These are phyloP conservation scores for Peniophora sp. DNA, from an alignment of 1,284 basidiomycete species.

Conservation along the genomic window DNA sequence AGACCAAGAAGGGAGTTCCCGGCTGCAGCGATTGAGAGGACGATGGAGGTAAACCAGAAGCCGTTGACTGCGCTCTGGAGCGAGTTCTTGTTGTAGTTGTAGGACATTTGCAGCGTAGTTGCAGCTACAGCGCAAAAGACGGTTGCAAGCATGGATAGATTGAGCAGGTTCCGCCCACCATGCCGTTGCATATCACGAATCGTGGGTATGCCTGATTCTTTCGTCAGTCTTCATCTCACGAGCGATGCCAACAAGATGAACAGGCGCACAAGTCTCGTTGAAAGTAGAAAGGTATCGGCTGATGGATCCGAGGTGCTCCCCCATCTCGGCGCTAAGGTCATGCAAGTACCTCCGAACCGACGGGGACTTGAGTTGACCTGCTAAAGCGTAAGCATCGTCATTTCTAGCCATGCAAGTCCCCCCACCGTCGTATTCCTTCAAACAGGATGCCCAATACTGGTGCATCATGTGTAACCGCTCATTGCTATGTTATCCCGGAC, in stretches of 20 bases:
- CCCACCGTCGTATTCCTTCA: constrained; percentile 52
- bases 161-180: constrained; percentile 58
- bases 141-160: constrained; percentile 66
- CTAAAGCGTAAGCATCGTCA: neutral
- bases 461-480: constrained; percentile 5
- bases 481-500: neutral
- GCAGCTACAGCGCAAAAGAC: constrained; percentile 74
- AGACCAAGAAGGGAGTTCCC: constrained; percentile 66
- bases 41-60: constrained; percentile 68
- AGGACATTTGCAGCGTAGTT: constrained; percentile 63
- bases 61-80: constrained; percentile 51
- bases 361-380: constrained; percentile 62
- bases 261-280: constrained; percentile 55
- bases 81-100: constrained; percentile 22
- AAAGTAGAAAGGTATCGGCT: constrained; percentile 57
- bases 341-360: constrained; percentile 67
- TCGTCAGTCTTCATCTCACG: constrained; percentile 1
- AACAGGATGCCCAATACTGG: constrained; percentile 64
- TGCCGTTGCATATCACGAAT: constrained; percentile 71
- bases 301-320: constrained; percentile 61
- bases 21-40: constrained; percentile 72
- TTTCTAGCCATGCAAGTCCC: neutral
- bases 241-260: constrained; percentile 1
- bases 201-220: constrained; percentile 51
- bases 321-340: constrained; percentile 60